phyloP scores from a whole-genome alignment of 2,329 filamentous ascomycete species.

The Nannizziopsis barbatae region DNA sequence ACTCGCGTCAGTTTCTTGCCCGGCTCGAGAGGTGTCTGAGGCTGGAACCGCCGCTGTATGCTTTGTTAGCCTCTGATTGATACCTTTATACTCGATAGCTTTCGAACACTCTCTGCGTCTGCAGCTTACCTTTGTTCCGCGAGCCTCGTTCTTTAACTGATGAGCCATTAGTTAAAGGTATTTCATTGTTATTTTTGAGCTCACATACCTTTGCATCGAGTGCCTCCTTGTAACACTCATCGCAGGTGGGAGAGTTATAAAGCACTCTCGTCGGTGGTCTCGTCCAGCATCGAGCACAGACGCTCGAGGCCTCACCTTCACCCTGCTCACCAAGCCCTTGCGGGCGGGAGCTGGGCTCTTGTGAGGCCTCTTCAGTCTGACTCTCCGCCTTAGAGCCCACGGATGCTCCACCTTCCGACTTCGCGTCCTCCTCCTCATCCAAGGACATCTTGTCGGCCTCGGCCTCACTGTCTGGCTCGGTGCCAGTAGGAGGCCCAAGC shows the following conservation, averaged over 20 bases:
- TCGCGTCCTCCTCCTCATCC: neutral
- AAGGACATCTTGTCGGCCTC: slow-evolving; percentile 5
- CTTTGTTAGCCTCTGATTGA: neutral
- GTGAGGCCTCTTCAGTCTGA: slow-evolving; percentile 7
- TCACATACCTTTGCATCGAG: slow-evolving; percentile 15
- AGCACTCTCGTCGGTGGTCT: slow-evolving; percentile 17
- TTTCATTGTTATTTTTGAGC: neutral
- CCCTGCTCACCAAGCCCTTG: slow-evolving; percentile 3
- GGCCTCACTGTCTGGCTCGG: neutral
- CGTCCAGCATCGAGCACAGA: slow-evolving; percentile 18
- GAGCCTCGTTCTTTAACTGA: slow-evolving; percentile 1
- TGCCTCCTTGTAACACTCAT: slow-evolving; percentile 15
- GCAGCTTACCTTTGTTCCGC: slow-evolving; percentile 12
- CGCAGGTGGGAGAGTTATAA: slow-evolving; percentile 18
- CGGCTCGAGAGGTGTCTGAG: slow-evolving; percentile 15
- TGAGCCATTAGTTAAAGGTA: neutral
- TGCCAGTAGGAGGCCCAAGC: slow-evolving; percentile 3
- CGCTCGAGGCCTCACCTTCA: slow-evolving; percentile 3
- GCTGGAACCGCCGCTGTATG: slow-evolving; percentile 17
- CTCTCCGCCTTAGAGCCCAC: slow-evolving; percentile 6
- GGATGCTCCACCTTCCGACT: slow-evolving; percentile 9
- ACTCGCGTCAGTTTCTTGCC: slow-evolving; percentile 18
- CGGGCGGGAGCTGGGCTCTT: slow-evolving; percentile 2
- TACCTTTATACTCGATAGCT: neutral
- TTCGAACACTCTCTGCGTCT: no score